Conservation (phyloP, 1,284 basidiomycete genomes). For the Athelia sp. region DNA sequence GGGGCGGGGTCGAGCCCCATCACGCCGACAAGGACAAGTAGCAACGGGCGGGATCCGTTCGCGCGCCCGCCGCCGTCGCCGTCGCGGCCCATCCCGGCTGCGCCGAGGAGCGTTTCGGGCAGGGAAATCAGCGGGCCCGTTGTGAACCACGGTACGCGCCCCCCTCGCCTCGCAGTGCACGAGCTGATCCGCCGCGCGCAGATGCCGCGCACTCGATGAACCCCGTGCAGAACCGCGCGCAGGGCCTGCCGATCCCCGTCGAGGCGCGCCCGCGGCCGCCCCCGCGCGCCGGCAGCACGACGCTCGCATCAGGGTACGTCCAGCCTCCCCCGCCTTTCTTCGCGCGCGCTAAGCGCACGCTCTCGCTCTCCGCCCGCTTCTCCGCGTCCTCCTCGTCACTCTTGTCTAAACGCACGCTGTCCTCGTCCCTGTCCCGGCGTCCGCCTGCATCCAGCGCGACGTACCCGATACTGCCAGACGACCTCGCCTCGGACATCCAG, state of each 20-base stretch:
- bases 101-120: conserved; percentile 27
- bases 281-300: conserved; percentile 16
- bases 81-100: conserved; percentile 31
- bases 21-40: conserved; percentile 16
- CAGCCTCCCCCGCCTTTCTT: not conserved
- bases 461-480: conserved; percentile 69
- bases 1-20: conserved; percentile 8
- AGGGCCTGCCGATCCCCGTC: conserved; percentile 67
- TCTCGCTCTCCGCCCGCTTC: not conserved
- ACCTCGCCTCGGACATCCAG: conserved; percentile 77
- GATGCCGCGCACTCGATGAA: conserved; percentile 71
- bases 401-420: not conserved
- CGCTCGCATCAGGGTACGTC: conserved; percentile 62
- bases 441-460: conserved; percentile 32
- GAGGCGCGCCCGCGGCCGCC: conserved; percentile 26
- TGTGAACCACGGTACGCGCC: conserved; percentile 51
- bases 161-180: not conserved
- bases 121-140: conserved; percentile 64
- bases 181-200: conserved; percentile 19
- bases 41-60: conserved; percentile 7
- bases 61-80: conserved; percentile 35
- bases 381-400: conserved; percentile 6
- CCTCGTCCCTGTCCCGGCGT: not conserved
- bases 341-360: not conserved
- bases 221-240: conserved; percentile 60